Evolutionary conservation across 1,284 basidiomycete species (phyloP).

Genomic region (Anthracocystis walkeri): DNA sequence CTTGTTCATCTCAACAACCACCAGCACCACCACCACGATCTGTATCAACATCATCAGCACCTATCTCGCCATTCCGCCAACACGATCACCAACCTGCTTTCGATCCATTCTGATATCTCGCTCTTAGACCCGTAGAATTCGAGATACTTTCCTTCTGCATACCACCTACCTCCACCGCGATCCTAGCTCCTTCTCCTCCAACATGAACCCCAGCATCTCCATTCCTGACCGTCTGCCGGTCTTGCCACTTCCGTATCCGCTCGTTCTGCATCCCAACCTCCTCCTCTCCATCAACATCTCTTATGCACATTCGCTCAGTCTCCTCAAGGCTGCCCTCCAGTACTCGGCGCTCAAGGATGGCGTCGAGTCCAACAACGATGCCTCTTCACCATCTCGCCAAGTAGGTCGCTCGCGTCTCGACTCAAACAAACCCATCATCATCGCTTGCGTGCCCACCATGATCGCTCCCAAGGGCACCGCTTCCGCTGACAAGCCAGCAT

Average conservation of each 20-base stretch:
- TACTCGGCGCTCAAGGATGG: slow-evolving; percentile 43
- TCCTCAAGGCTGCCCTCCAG: slow-evolving; percentile 67
- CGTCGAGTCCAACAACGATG: slow-evolving; percentile 39
- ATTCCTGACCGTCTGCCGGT: slow-evolving; percentile 63
- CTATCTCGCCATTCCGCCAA: too few species aligned
- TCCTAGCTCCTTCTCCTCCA: not conserved
- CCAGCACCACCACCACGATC: too few species aligned
- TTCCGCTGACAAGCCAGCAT: slow-evolving; percentile 43
- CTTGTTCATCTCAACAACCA: too few species aligned
- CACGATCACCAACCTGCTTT: too few species aligned
- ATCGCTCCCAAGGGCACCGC: slow-evolving; percentile 51
- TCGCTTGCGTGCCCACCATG: slow-evolving; percentile 62
- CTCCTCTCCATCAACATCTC: slow-evolving; percentile 65
- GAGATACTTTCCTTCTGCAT: not conserved
- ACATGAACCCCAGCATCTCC: slow-evolving; percentile 48
- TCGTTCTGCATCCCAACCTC: slow-evolving; percentile 66
- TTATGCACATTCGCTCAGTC: slow-evolving; percentile 62
- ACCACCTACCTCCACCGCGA: not conserved
- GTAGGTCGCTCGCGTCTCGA: slow-evolving; percentile 31
- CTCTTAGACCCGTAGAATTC: not conserved
- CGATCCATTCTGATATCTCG: too few species aligned
- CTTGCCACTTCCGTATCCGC: slow-evolving; percentile 65
- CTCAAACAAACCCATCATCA: slow-evolving; percentile 54
- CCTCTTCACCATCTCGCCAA: slow-evolving; percentile 22
- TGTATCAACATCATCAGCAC: too few species aligned